A percentile compares a stretch with the other conserved stretches of the same genome.
phyloP scores from a whole-genome alignment of 306 rosid species.

The Medicago ruthenica region DNA sequence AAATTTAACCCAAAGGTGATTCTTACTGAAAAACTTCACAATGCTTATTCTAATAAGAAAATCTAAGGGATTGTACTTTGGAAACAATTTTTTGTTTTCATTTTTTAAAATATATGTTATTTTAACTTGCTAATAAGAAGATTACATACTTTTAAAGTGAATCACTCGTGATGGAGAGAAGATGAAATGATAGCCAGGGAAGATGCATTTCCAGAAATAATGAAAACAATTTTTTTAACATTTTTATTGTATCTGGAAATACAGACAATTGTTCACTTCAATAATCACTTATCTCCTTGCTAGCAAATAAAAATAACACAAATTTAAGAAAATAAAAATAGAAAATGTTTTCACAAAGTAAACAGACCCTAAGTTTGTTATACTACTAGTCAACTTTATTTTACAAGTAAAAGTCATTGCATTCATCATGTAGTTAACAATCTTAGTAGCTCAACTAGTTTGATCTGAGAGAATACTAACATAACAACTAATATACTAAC shows the following conservation, averaged over 20 bases:
- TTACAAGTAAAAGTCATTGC: neutral
- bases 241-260: neutral
- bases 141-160: no score
- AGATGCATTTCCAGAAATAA: no score
- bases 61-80: neutral
- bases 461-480: no score
- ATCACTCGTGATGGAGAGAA: no score
- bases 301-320: no score
- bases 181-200: no score
- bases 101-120: no score
- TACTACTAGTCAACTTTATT: neutral
- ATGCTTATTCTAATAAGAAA: slow-evolving; percentile 6
- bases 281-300: no score
- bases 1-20: neutral
- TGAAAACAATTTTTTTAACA: no score
- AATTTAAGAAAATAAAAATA: no score
- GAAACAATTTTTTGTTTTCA: no score
- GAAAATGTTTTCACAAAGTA: neutral
- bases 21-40: neutral
- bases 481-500: neutral
- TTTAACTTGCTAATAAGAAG: no score
- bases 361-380: neutral
- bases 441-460: neutral
- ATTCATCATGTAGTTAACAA: slow-evolving; percentile 19
- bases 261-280: neutral